These are phyloP conservation scores for Quercus agrifolia DNA, from an alignment of 306 rosid species.

Conservation along the genomic window DNA sequence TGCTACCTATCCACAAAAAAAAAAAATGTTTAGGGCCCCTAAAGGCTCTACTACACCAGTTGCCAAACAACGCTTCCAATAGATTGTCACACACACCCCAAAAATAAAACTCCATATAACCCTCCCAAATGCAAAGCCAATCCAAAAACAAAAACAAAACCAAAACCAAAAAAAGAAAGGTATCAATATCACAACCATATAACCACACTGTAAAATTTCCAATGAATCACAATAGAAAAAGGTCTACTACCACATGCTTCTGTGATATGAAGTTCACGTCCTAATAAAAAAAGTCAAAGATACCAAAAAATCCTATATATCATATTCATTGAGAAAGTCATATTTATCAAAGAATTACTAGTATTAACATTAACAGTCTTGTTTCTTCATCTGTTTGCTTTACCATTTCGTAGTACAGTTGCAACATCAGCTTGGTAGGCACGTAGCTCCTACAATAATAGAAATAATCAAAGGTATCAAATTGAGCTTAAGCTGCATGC, in stretches of 20 bases:
- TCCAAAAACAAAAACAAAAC: not conserved
- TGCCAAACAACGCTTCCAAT: no score
- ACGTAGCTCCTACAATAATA: slow-evolving; percentile 75
- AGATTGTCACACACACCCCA: no score
- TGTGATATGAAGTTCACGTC: not conserved
- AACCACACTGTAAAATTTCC: not conserved
- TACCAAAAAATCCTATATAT: not conserved
- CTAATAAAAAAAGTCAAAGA: not conserved
- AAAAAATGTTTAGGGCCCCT: no score
- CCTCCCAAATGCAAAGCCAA: no score
- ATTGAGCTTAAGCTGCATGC: slow-evolving; percentile 25
- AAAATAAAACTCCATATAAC: no score
- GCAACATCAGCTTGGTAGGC: slow-evolving; percentile 99
- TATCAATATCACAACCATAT: not conserved
- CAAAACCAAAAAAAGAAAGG: no score
- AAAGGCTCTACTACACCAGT: no score
- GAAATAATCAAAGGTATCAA: not conserved
- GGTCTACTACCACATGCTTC: not conserved
- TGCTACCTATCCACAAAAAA: no score
- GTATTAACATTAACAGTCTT: slow-evolving; percentile 11
- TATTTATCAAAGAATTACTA: not conserved
- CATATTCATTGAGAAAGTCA: slow-evolving; percentile 18
- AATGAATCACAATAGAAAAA: not conserved
- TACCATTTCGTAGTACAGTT: slow-evolving; percentile 92
- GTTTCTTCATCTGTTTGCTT: slow-evolving; percentile 8